Evolutionary conservation across 2,329 filamentous ascomycete species (phyloP), one percentile per base, ranked within the genome.

Genomic region (Aspergillus pseudoterreus): DNA sequence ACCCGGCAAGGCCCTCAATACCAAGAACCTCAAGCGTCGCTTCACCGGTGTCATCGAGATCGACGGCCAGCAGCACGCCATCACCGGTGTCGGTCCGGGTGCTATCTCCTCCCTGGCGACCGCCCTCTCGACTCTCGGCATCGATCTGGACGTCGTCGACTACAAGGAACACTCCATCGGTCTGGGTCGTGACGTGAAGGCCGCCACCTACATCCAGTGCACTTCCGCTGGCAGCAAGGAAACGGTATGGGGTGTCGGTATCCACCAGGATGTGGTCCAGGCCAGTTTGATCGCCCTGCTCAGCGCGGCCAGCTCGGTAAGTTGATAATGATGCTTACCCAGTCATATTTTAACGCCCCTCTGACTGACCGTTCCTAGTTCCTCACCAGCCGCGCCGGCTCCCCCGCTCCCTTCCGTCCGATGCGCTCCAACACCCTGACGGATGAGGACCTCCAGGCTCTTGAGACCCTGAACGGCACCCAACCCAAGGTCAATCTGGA

Each of bases 121-220:
- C 62, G 92, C 92, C 14, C 80, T 99, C 41, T 82, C 83, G 61
- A 79, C 79, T 14, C 75, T 97, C 32, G 89, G 90, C 52, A 86
- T 97, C 57, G 86, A 95, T 65, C 78, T 97, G 21, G 92, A 97
- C 66, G 90, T 97, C 47, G 83, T 86, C 43, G 90, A 96, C 70
- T 97, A 97, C 78, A 96, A 95, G 78, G 94, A 97, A 72, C 92
- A 97, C 73, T 87, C 92, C 24, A 91, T 97, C 61, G 90, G 90
- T 58, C 78, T 80, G 47, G 90, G 89, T 55, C 82, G 84, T 51
- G 83, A 90, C 55, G 90, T 92, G 59, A 95, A 95, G 77, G 92
- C 92, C n/a, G 92, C 91, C 2, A 90, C 92, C 2, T 97, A 95
- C 68, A 95, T 97, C 57, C 89, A 96, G 71, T 96, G 91, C 72